A percentile compares a stretch with the other conserved stretches of the same genome.
Conservation (phyloP, 306 rosid genomes). For the Styphnolobium japonicum region DNA sequence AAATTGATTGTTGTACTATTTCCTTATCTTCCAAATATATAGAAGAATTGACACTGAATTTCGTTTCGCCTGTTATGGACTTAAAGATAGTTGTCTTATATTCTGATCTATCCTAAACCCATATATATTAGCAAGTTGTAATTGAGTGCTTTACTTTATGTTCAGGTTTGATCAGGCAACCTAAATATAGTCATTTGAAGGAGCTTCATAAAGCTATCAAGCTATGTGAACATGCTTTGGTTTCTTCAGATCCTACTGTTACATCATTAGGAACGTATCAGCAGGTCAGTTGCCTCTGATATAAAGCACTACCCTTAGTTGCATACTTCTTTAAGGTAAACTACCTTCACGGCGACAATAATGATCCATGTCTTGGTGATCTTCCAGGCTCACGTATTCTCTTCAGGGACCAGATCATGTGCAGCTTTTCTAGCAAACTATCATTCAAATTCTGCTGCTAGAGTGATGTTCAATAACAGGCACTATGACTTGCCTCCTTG, state of each 20-base stretch:
- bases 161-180: constrained; percentile 84
- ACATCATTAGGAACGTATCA: constrained; percentile 72
- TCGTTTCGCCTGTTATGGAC: not conserved
- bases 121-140: not conserved
- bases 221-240: constrained; percentile 77
- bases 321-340: not conserved
- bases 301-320: not conserved
- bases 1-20: not conserved
- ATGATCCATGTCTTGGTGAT: constrained; percentile 16
- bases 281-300: constrained; percentile 54
- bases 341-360: constrained; percentile 1
- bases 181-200: constrained; percentile 83
- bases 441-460: constrained; percentile 53
- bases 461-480: constrained; percentile 66
- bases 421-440: constrained; percentile 90
- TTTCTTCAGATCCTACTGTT: constrained; percentile 76
- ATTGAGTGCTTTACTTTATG: constrained; percentile 9
- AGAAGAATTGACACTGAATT: not conserved
- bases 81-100: not conserved
- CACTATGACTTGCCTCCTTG: constrained; percentile 86
- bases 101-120: not conserved
- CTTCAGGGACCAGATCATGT: constrained; percentile 55
- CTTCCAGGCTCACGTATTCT: constrained; percentile 77
- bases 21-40: not conserved
- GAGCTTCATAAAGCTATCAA: constrained; percentile 82